Percentiles rank a stretch among this genome's conserved stretches.
phyloP scores from a whole-genome alignment of 2,329 filamentous ascomycete genomes.

The Apiospora arundinis region DNA sequence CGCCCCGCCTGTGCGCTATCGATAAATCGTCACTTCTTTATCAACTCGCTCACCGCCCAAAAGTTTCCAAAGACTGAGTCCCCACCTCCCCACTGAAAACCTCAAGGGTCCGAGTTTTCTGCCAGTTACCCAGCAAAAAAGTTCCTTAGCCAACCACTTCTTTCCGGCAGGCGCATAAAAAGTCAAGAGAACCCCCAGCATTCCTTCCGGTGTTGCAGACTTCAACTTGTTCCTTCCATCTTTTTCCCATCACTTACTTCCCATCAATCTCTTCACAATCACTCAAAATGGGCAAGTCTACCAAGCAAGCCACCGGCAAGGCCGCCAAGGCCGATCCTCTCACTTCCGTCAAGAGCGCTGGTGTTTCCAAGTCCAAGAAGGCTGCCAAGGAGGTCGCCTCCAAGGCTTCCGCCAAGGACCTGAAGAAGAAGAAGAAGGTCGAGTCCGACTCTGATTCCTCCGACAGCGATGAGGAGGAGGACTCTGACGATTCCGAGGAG shows the following conservation, averaged over 20 bases:
- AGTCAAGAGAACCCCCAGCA: slow-evolving; percentile 20
- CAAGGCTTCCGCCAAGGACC: slow-evolving; percentile 51
- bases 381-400: slow-evolving; percentile 64
- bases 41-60: slow-evolving; percentile 22
- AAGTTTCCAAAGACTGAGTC: slow-evolving; percentile 17
- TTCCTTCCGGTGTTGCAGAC: slow-evolving; percentile 21
- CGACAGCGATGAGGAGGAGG: slow-evolving; percentile 30
- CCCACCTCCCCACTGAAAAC: slow-evolving; percentile 11
- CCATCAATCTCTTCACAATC: slow-evolving; percentile 26
- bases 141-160: slow-evolving; percentile 25
- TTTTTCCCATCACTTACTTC: background rate
- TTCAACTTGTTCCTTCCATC: slow-evolving; percentile 29
- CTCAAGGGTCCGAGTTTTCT: slow-evolving; percentile 23
- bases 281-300: slow-evolving; percentile 66
- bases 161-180: slow-evolving; percentile 23
- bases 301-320: slow-evolving; percentile 65
- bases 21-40: slow-evolving; percentile 19
- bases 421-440: slow-evolving; percentile 45
- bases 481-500: slow-evolving; percentile 38
- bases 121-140: slow-evolving; percentile 16
- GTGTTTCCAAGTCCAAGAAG: slow-evolving; percentile 73
- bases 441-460: slow-evolving; percentile 47
- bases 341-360: slow-evolving; percentile 67
- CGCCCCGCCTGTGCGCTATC: background rate
- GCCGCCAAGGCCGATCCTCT: slow-evolving; percentile 51